Evolutionary conservation across 768 basidiomycete species (phyloP), one percentile per base, ranked within the genome.

Genomic region (Suillus clintonianus): DNA sequence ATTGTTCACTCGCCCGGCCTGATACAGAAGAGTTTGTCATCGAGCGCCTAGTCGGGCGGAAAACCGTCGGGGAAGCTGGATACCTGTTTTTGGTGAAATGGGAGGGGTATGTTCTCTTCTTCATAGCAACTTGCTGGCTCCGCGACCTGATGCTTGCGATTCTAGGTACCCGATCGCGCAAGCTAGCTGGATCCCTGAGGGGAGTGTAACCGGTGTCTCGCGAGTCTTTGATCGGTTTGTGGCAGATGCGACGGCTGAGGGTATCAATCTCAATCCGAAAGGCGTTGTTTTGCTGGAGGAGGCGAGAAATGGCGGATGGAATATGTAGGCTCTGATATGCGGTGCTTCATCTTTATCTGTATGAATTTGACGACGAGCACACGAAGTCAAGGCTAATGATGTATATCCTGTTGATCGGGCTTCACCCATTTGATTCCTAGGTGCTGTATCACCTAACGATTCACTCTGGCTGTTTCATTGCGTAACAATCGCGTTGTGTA

Each of bases 1-100:
- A 70, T 34, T 76, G 75, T 37, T 63, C 72, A 4, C 5, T 39
- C n/a, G 6, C 55, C 15, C 22, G 24, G 32, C 51, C 11, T 15
- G 32, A 59, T 14, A 19, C 60, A 37, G 60, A 58, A 17, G 61
- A 68, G 34, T 63, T 62, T 14, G 53, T 61, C 2, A 64, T 76
- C 5, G 70, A 77, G 51, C 71, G 65, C 41, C 66, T 76, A 15
- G 69, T 77, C 0, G 76, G 75, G 30, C 70, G 74, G 48, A 68
- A 70, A 32, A 63, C 50, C 13, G 17, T 56, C 3, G 66, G 71
- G 2, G 61, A 62, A 7, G 66, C 64, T 30, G 17, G 62, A 1
- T 71, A 64, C 45, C 5, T 65, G 53, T 77, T 73, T 73, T 59
- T 77, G 37, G 75, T 73, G 17, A 76, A 76, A 54, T 76, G 75